Evolutionary conservation across 2,329 filamentous ascomycete species (phyloP), one percentile per base, ranked within the genome.

Genomic region (Fusarium napiforme): DNA sequence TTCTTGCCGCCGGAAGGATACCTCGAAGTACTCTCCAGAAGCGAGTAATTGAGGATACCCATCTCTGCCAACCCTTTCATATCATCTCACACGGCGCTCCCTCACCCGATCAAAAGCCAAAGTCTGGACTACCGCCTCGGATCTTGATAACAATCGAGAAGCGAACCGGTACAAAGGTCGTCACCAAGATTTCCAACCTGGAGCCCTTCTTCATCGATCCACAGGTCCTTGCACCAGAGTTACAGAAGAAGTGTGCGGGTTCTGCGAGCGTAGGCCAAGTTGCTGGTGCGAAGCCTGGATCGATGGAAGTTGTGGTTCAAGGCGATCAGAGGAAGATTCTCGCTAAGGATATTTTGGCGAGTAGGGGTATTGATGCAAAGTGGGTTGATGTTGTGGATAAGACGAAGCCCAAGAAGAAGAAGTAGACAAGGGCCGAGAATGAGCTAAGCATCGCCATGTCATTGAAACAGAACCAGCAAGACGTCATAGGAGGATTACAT

Each of bases 341-440:
- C 3, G 45, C 63, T 0, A 62, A 30, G 9, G 74, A 76, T 8
- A 61, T 76, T 11, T 23, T 76, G 18, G 43, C 55, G 5, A 72
- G 39, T 19, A 67, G 42, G 43, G 74, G 74, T 1, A 64, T 76
- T 10, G 67, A 74, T 30, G 39, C 50, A 9, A 76, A 73, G n/a
- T 76, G 74, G 74, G 70, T 76, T 36, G 74, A 76, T 11, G 42
- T 74, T 18, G 62, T 67, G 37, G 74, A 76, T 14, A 76, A 77
- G 67, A 66, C 68, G 2, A 76, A 77, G 49, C 49, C 74, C 0
- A 74, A 74, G 42, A 74, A 74, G 40, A 74, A 74, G 42, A 71
- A 73, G 36, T 74, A 58, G 37, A 37, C 2, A 18, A 9, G 34
- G 4, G 34, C 34, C 16, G 9, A 36, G 34, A 36, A 36, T 18